These are phyloP conservation scores for Kwoniella sp. DNA, from an alignment of 768 basidiomycete genomes.

Conservation along the genomic window DNA sequence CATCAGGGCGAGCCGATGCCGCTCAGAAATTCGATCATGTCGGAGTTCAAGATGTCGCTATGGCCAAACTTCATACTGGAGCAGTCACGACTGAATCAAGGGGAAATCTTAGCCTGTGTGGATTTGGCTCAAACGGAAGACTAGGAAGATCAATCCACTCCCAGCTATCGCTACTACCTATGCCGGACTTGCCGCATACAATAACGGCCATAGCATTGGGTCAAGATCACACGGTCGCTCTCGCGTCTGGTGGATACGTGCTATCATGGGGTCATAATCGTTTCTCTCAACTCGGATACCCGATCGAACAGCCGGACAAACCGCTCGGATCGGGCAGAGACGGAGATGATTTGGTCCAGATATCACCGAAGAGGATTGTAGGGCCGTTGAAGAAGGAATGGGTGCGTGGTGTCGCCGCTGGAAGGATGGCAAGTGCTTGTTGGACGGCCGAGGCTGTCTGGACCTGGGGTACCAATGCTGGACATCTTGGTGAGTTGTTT, in stretches of 20 bases:
- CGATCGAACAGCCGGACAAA: slow-evolving; percentile 63
- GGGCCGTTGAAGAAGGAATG: slow-evolving; percentile 75
- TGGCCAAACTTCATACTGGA: slow-evolving; percentile 87
- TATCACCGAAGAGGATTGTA: slow-evolving; percentile 70
- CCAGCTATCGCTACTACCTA: slow-evolving; percentile 69
- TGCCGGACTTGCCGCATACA: slow-evolving; percentile 63
- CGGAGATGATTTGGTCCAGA: slow-evolving; percentile 74
- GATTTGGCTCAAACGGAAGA: slow-evolving; percentile 87
- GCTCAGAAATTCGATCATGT: slow-evolving; percentile 65
- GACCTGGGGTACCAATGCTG: slow-evolving; percentile 86
- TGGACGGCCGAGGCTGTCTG: slow-evolving; percentile 66
- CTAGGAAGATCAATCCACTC: slow-evolving; percentile 77
- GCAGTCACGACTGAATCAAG: slow-evolving; percentile 72
- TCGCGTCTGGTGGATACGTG: slow-evolving; percentile 79
- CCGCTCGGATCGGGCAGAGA: slow-evolving; percentile 31
- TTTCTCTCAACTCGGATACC: slow-evolving; percentile 85
- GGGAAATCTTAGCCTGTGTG: slow-evolving; percentile 79
- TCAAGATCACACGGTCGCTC: slow-evolving; percentile 89
- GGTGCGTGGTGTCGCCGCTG: slow-evolving; percentile 80
- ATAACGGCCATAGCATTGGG: slow-evolving; percentile 76
- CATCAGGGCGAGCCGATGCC: slow-evolving; percentile 48
- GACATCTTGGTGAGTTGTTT: slow-evolving; percentile 73
- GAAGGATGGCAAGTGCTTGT: slow-evolving; percentile 81
- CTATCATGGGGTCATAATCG: slow-evolving; percentile 89
- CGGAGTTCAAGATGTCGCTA: slow-evolving; percentile 67